phyloP scores from a whole-genome alignment of 192 early-diverging fungal species.

The Coemansia sp. region DNA sequence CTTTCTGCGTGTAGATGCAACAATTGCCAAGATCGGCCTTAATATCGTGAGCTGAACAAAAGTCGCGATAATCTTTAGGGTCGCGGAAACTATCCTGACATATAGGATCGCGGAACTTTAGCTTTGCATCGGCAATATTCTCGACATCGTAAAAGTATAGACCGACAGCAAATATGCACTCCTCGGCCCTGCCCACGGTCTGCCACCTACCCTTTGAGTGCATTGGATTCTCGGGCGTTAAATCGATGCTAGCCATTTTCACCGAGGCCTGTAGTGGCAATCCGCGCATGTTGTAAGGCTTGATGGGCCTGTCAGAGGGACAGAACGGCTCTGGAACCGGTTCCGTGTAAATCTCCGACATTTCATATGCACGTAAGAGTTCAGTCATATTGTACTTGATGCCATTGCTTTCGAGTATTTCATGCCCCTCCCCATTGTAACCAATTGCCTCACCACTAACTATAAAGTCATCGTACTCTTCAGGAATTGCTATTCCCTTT shows the following conservation, averaged over 20 bases:
- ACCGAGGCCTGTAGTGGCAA: slow-evolving; percentile 63
- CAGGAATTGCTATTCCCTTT: neutral
- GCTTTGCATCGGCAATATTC: slow-evolving; percentile 65
- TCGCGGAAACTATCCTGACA: too few relatives aligned
- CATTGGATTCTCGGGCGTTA: slow-evolving; percentile 64
- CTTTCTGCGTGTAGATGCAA: slow-evolving; percentile 28
- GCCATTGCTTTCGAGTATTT: neutral
- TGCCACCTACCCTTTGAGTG: slow-evolving; percentile 66
- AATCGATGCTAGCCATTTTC: slow-evolving; percentile 65
- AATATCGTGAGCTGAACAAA: neutral
- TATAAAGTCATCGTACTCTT: neutral
- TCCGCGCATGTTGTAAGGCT: slow-evolving; percentile 38
- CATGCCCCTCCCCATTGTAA: neutral
- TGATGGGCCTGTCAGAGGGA: slow-evolving; percentile 19
- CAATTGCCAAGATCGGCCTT: too few relatives aligned
- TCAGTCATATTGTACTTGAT: too few relatives aligned
- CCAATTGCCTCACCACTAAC: too few relatives aligned
- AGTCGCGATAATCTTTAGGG: neutral
- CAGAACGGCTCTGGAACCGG: slow-evolving; percentile 44
- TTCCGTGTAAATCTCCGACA: neutral
- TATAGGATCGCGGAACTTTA: slow-evolving; percentile 58
- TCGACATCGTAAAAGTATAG: slow-evolving; percentile 71
- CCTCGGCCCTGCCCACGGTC: slow-evolving; percentile 68
- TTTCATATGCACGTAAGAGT: neutral
- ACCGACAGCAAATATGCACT: slow-evolving; percentile 70